Base-by-base conservation (phyloP, 495 filamentous ascomycete species). In the Neurospora sp. region DNA sequence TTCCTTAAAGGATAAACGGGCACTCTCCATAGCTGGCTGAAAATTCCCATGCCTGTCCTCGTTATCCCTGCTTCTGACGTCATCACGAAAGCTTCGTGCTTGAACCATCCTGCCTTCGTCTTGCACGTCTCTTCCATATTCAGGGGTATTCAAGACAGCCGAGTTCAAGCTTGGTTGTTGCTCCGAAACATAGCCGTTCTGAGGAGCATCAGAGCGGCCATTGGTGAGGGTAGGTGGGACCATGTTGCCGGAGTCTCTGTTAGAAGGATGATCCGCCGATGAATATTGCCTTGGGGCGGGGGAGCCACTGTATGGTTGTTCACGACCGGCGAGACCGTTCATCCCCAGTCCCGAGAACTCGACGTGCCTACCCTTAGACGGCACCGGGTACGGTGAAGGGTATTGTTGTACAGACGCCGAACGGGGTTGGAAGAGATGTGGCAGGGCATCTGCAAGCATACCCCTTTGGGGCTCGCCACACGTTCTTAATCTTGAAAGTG, bases 381-480 rank as follows among this genome's bases (percentile, higher is more conserved):
- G 31, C 27, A 65, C 27, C 27, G 53, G 53, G 27, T 35, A 65
- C 22, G 53, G 53, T 65, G 27, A 65, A 65, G 27, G 27, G 10
- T 71, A 41, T 20, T 40, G 40, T 41, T 59, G 40, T 20, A n/a
- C 44, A 42, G 72, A 40, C 22, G 53, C 4, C 10, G 72, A 40
- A 38, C 68, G 74, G 16, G 44, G 70, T 9, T 74, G 53, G 45
- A 79, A 75, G 6, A 80, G 73, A 37, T 79, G 74, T 3, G 89
- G 88, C 69, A 93, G 85, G 22, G 90, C 89, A 20, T 85, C 86
- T 4, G 83, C 83, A 69, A 93, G 82, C 4, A 93, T 79, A 75
- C 73, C 85, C 83, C 77, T 91, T 85, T 85, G 91, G 86, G 69
- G 86, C 85, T 77, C 73, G 69, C 81, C 79, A 9, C 85, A 79